Conservation (phyloP, 495 filamentous ascomycete genomes). For the Pyronema omphalodes region DNA sequence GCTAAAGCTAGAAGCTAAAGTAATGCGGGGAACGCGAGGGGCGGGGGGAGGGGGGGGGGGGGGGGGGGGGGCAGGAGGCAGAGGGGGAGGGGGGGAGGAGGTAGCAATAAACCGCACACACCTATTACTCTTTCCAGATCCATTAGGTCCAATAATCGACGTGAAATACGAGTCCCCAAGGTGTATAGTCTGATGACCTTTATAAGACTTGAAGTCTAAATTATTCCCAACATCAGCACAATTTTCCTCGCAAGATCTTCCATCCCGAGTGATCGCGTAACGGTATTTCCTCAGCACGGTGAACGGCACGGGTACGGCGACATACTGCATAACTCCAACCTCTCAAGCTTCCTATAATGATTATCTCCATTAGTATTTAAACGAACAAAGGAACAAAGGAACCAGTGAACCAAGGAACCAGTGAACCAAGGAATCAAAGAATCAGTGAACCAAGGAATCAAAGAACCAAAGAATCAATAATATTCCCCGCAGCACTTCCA, state of each 20-base stretch:
- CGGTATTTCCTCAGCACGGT: not conserved
- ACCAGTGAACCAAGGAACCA: too few relatives aligned
- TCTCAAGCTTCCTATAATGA: constrained; percentile 55
- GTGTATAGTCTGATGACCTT: constrained; percentile 77
- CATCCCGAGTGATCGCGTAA: not conserved
- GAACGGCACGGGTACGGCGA: constrained; percentile 1
- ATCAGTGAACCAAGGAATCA: too few relatives aligned
- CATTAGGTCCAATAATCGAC: constrained; percentile 97
- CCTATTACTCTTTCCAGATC: constrained; percentile 99
- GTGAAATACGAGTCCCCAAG: constrained; percentile 98
- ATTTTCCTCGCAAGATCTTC: not conserved
- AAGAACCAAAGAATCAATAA: too few relatives aligned
- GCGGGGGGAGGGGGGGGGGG: too few relatives aligned
- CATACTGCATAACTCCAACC: constrained; percentile 86
- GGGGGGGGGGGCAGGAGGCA: too few relatives aligned
- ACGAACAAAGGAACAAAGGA: not conserved
- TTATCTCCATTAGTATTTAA: not conserved
- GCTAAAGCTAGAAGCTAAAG: too few relatives aligned
- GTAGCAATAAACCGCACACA: constrained; percentile 23
- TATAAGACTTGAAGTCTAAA: constrained; percentile 97
- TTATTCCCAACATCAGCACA: constrained; percentile 1
- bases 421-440: too few relatives aligned
- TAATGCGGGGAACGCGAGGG: not conserved
- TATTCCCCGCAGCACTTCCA: too few relatives aligned
- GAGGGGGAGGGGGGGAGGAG: constrained; percentile 24